These are phyloP conservation scores for Datisca glomerata DNA, from an alignment of 306 rosid genomes.

Conservation along the genomic window DNA sequence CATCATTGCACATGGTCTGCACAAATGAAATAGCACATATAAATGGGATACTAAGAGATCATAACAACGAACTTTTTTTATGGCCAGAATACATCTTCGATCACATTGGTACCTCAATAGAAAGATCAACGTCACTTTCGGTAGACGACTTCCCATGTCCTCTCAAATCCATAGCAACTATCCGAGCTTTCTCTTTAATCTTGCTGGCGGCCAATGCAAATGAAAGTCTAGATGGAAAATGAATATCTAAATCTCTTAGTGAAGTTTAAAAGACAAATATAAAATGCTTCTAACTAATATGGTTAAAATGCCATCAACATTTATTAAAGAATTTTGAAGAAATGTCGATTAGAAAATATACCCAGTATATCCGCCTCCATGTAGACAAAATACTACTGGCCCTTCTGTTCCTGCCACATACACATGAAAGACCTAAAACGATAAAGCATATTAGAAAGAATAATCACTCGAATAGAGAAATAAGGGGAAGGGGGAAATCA, in stretches of 20 bases:
- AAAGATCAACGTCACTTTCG: slow-evolving; percentile 72
- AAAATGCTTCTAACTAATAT: background rate
- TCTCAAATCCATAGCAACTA: slow-evolving; percentile 88
- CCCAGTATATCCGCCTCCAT: slow-evolving; percentile 98
- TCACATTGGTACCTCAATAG: slow-evolving; percentile 51
- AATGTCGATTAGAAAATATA: slow-evolving; percentile 18
- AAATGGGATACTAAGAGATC: slow-evolving; percentile 10
- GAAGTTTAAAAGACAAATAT: background rate
- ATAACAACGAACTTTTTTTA: slow-evolving; percentile 4
- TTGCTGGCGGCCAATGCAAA: slow-evolving; percentile 61
- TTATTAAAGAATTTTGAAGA: background rate
- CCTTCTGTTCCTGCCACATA: slow-evolving; percentile 94
- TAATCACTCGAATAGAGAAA: slow-evolving; percentile 4
- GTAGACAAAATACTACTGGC: slow-evolving; percentile 84
- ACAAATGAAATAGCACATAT: slow-evolving; percentile 11
- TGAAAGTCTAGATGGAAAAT: slow-evolving; percentile 53
- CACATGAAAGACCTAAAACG: slow-evolving; percentile 79
- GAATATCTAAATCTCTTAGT: background rate
- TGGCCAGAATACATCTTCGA: slow-evolving; percentile 1
- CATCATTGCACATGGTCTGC: slow-evolving; percentile 96
- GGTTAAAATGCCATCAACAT: background rate
- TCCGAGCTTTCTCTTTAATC: slow-evolving; percentile 79
- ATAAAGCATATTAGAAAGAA: slow-evolving; percentile 7
- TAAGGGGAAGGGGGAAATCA: background rate
- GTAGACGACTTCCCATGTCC: slow-evolving; percentile 85